Base-by-base conservation (phyloP, 2,329 filamentous ascomycete species). In the Grosmannia penicillata region DNA sequence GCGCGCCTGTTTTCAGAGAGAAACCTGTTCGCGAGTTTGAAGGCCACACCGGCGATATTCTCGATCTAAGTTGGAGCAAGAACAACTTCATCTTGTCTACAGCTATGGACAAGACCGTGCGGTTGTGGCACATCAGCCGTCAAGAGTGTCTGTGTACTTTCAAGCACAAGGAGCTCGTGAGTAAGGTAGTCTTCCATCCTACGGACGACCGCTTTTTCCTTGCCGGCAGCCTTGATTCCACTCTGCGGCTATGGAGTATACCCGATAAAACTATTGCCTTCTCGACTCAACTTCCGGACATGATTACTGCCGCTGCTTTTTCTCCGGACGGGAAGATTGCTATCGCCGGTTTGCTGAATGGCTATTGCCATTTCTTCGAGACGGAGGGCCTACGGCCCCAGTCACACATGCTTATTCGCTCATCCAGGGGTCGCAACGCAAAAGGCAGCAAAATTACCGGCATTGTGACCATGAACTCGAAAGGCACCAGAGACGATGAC, bases 391-490 rank as follows among this genome's bases (percentile, higher is more conserved):
- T 98, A 36, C 91, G 84, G 51, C 74, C 79, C 38, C 73, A 83
- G 47, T 81, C 80, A 2, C 86, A 95, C 53, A 78, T 96, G 23
- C 86, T 94, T 47, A 87, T 95, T n/a, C 78, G 87, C 32, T 95
- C 87, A 1, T 85, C 85, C 0, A 72, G 87, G 42, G 89, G 91
- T 3, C 87, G 86, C 53, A 96, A 95, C 52, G 82, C 87, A 5
- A 95, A 93, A 55, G 89, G 89, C 6, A 94, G 86, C 62, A 98
- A 98, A 55, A 94, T 98, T 48, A 96, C 91, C 0, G 87, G 86
- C 7, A 94, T 98, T 38, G 78, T 89, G 51, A 40, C 55, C 8
- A 56, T 58, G 11, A 70, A 70, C 26, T 36, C 38, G 23, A 38
- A 42, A 4, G 15, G 30, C 10, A 7, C 41, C 4, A 27, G 27